Evolutionary conservation across 2,329 filamentous ascomycete genomes (phyloP).

Genomic region (Didymella keratinophila): DNA sequence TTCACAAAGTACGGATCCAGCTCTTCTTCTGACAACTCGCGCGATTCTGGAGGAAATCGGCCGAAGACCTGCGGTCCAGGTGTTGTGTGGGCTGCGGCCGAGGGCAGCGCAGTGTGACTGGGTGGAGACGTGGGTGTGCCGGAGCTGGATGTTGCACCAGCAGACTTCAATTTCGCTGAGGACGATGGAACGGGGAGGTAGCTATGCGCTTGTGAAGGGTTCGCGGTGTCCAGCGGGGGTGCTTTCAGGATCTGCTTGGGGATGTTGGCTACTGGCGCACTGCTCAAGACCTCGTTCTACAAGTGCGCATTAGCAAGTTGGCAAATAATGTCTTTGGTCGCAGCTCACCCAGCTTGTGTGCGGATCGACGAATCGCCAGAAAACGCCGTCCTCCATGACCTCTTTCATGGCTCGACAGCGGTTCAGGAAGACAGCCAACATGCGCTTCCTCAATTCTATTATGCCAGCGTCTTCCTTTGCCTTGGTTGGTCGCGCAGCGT

Average conservation of each 20-base stretch:
- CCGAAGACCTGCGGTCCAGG: slow-evolving; percentile 72
- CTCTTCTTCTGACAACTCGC: slow-evolving; percentile 83
- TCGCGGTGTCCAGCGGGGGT: slow-evolving; percentile 93
- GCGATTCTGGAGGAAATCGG: slow-evolving; percentile 82
- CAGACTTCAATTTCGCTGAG: slow-evolving; percentile 82
- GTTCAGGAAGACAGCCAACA: slow-evolving; percentile 95
- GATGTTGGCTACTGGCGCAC: slow-evolving; percentile 86
- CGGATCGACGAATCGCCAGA: slow-evolving; percentile 97
- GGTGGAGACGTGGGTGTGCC: slow-evolving; percentile 65
- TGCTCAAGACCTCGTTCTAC: slow-evolving; percentile 92
- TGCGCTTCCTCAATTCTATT: slow-evolving; percentile 94
- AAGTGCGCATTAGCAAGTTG: slow-evolving; percentile 10
- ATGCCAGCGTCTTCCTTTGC: slow-evolving; percentile 98
- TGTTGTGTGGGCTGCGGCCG: slow-evolving; percentile 63
- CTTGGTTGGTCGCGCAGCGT: slow-evolving; percentile 95
- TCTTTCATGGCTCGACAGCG: slow-evolving; percentile 92
- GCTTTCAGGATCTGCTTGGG: slow-evolving; percentile 95
- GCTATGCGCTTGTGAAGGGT: slow-evolving; percentile 83
- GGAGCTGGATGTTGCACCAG: slow-evolving; percentile 54
- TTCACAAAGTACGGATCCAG: slow-evolving; percentile 95
- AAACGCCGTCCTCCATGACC: slow-evolving; percentile 90
- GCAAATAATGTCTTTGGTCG: neutral
- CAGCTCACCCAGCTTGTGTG: slow-evolving; percentile 93
- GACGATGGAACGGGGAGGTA: slow-evolving; percentile 86
- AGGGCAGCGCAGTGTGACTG: slow-evolving; percentile 57